phyloP scores from a whole-genome alignment of 106 monocot genomes.

The Chionographis japonica region DNA sequence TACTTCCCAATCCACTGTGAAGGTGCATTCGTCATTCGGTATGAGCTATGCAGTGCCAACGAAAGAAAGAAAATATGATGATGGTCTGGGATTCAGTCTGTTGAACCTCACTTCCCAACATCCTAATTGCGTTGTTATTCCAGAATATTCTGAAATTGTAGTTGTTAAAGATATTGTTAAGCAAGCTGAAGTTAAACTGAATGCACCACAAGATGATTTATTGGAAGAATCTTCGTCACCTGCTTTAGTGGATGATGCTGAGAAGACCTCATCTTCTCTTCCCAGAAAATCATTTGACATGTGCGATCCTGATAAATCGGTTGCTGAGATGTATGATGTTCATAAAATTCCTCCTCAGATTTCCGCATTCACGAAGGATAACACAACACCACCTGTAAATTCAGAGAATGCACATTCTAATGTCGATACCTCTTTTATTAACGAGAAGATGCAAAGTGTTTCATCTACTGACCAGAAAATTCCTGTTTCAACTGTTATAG shows the following conservation, averaged over 20 bases:
- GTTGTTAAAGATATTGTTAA: constrained; percentile 1
- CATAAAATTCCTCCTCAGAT: neutral
- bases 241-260: constrained; percentile 1
- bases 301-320: neutral
- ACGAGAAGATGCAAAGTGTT: constrained; percentile 1
- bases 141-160: constrained; percentile 11
- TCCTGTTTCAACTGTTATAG: neutral
- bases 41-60: neutral
- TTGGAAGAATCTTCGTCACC: constrained; percentile 1
- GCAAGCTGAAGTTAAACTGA: neutral
- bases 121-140: neutral
- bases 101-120: neutral
- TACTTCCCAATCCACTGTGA: neutral
- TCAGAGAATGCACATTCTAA: constrained; percentile 1
- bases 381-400: neutral
- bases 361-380: constrained; percentile 7
- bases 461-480: constrained; percentile 14
- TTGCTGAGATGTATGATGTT: constrained; percentile 10
- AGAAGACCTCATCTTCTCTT: neutral
- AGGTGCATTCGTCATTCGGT: constrained; percentile 7
- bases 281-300: neutral
- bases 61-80: neutral
- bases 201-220: neutral
- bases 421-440: constrained; percentile 1
- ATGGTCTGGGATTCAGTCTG: neutral